Evolutionary conservation across 164 flowering plant species (phyloP).

Genomic region (Magnolia officinalis): DNA sequence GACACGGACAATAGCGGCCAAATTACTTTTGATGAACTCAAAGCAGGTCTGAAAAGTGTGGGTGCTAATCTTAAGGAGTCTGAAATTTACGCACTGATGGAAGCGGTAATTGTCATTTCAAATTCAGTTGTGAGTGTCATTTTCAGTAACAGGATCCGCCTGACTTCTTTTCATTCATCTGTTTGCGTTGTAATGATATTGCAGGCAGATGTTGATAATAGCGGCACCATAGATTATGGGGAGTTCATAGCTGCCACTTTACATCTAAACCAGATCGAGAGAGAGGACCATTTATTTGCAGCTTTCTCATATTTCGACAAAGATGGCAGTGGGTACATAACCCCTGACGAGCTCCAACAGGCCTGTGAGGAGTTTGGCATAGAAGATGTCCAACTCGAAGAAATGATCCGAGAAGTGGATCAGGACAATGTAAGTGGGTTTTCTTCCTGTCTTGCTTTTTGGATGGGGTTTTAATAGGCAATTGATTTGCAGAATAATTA

Average conservation of each 20-base stretch:
- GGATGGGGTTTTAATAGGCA: not conserved
- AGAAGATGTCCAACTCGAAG: conserved; percentile 17
- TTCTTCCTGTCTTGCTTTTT: not conserved
- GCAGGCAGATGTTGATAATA: conserved; percentile 28
- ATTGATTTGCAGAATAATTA: not conserved
- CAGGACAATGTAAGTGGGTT: conserved; percentile 21
- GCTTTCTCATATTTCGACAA: conserved; percentile 29
- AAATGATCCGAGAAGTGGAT: conserved; percentile 27
- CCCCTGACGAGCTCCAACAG: conserved; percentile 24
- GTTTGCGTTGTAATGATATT: not conserved
- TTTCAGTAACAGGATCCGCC: conserved; percentile 12
- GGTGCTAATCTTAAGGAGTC: conserved; percentile 81
- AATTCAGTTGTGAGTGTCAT: not conserved
- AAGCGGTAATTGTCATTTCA: conserved; percentile 56
- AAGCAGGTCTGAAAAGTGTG: conserved; percentile 61
- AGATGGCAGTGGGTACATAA: conserved; percentile 26
- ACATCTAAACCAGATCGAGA: conserved; percentile 21
- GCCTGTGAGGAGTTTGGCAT: conserved; percentile 28
- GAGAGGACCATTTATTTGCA: conserved; percentile 22
- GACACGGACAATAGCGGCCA: conserved; percentile 88
- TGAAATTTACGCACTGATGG: conserved; percentile 70
- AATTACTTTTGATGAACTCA: conserved; percentile 86
- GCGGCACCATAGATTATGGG: conserved; percentile 24
- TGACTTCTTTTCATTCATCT: not conserved
- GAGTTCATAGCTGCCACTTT: conserved; percentile 26